Base-by-base conservation (phyloP, 1,284 basidiomycete genomes). In the Puccinia horiana region DNA sequence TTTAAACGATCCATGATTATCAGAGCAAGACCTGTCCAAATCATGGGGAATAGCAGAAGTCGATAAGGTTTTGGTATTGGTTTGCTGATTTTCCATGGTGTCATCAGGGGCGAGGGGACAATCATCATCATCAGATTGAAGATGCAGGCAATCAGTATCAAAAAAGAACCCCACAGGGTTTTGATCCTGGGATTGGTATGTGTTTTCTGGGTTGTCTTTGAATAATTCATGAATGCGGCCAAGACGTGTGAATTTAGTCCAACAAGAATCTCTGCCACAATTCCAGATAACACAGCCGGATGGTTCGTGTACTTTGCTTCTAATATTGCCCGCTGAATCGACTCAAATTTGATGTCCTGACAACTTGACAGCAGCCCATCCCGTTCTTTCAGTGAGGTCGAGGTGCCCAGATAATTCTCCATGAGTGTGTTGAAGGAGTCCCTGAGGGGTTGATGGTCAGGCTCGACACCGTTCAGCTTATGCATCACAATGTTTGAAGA, bases 301-400 rank as follows among this genome's bases (percentile, higher is more conserved):
- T 80, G 78, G 20, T 54, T 80, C 40, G 78, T 80, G 29, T 72
- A 79, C 56, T 70, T 79, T 14, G 63, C 61, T 56, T 79, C 76
- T 32, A 79, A 54, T 12, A 70, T 54, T 69, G 76, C 76, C 32
- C 76, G 65, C 32, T 63, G 63, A 47, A 79, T 79, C 18, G 44
- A 29, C 26, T 70, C 76, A 35, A 69, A 69, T 16, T 79, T 67
- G 29, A 79, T 67, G 29, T 52, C 47, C 35, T 69, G 47, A 29
- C 42, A 79, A 18, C 52, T 47, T 42, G 65, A 69, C 26, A 79
- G 47, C 11, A 79, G 37, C 8, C 76, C 76, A 79, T 69, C 61
- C 37, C 18, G 42, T 65, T 67, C 40, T 12, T 54, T 42, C 23
- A 47, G n/a, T 23, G 61, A 54, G 12, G 23, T 65, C 35, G 54